Percentiles rank a stretch among this genome's conserved stretches.
phyloP scores from a whole-genome alignment of 225 moss, liverwort and hornwort genomes.

The Lunularia cruciata region DNA sequence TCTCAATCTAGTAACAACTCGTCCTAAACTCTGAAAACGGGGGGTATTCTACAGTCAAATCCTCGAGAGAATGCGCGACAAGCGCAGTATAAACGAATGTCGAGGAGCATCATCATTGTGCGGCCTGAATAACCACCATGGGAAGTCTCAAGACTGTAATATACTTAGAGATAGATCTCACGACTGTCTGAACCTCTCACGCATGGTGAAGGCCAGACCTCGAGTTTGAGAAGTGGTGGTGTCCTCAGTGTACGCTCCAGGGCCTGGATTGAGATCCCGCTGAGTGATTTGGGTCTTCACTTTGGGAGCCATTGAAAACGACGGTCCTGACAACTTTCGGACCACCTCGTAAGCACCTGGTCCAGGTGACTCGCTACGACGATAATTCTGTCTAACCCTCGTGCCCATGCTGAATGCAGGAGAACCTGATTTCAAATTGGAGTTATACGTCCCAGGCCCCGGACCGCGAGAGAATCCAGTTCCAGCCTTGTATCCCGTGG shows the following conservation, averaged over 20 bases:
- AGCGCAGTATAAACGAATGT: no score
- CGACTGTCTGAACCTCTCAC: conserved; percentile 31
- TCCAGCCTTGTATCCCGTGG: conserved; percentile 16
- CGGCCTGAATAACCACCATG: no score
- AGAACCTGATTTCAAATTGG: conserved; percentile 27
- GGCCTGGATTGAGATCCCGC: conserved; percentile 45
- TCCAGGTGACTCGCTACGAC: conserved; percentile 28
- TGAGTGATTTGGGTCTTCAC: conserved; percentile 30
- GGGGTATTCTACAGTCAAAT: no score
- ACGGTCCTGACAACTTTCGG: conserved; percentile 31
- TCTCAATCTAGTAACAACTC: no score
- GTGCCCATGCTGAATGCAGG: conserved; percentile 39
- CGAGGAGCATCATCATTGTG: no score
- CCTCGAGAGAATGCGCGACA: no score
- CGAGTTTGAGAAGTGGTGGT: conserved; percentile 13
- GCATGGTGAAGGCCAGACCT: conserved; percentile 40
- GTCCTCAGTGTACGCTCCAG: conserved; percentile 44
- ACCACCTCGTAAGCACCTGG: conserved; percentile 41
- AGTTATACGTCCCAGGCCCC: conserved; percentile 37
- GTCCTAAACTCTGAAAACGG: no score
- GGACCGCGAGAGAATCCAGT: conserved; percentile 28
- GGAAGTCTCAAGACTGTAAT: no score
- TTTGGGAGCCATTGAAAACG: conserved; percentile 41
- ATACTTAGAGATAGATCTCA: no score
- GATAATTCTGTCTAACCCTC: neutral